These are phyloP conservation scores for Hansenula lynferdii DNA, from an alignment of 1,139 yeast species.

Conservation along the genomic window DNA sequence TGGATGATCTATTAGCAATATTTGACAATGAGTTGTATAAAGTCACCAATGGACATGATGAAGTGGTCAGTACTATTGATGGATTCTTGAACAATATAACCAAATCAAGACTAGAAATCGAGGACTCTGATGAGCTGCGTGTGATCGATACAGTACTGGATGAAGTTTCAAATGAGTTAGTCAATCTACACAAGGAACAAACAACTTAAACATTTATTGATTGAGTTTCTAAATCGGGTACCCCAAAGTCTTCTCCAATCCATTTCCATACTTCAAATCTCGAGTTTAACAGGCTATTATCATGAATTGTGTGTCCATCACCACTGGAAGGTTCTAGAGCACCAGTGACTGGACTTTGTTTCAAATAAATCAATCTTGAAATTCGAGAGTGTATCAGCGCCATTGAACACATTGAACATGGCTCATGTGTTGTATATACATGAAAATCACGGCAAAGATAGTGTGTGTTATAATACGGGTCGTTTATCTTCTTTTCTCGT, in stretches of 20 bases:
- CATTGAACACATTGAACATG: slow-evolving; percentile 97
- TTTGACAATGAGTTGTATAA: too few species aligned
- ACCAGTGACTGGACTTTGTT: slow-evolving; percentile 44
- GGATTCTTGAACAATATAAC: too few species aligned
- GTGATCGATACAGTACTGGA: neutral
- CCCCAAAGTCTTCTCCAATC: slow-evolving; percentile 30
- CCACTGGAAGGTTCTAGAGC: slow-evolving; percentile 55
- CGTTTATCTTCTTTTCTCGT: slow-evolving; percentile 12
- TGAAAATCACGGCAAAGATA: slow-evolving; percentile 76
- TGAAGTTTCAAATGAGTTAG: neutral
- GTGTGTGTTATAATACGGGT: slow-evolving; percentile 20
- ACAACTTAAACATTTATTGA: slow-evolving; percentile 13
- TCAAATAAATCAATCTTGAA: slow-evolving; percentile 58
- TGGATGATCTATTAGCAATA: too few species aligned
- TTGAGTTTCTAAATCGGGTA: slow-evolving; percentile 20
- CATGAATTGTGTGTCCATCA: slow-evolving; percentile 69
- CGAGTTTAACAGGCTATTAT: slow-evolving; percentile 70
- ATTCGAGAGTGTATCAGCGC: slow-evolving; percentile 91
- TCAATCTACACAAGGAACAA: neutral
- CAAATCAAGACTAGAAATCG: too few species aligned
- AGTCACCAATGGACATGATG: too few species aligned
- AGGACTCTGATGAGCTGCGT: too few species aligned
- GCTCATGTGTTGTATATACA: slow-evolving; percentile 91
- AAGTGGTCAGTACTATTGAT: too few species aligned
- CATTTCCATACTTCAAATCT: slow-evolving; percentile 75